These are phyloP conservation scores for Coemansia sp. DNA, from an alignment of 192 early-diverging fungal genomes.

Conservation along the genomic window DNA sequence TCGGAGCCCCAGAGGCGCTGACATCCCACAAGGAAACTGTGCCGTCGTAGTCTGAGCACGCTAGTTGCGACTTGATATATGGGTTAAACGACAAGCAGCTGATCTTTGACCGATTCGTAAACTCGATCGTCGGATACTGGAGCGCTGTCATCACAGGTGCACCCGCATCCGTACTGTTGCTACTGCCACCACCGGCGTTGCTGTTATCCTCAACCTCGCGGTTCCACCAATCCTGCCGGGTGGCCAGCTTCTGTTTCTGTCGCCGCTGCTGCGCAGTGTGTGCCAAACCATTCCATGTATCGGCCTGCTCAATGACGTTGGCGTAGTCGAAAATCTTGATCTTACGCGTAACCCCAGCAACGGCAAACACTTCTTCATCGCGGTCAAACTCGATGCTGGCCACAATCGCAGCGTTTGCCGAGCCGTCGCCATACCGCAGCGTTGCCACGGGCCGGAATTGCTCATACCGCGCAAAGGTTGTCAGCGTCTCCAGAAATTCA, in stretches of 20 bases:
- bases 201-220: conserved; percentile 25
- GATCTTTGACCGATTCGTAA: conserved; percentile 81
- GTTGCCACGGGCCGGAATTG: conserved; percentile 72
- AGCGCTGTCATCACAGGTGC: conserved; percentile 38
- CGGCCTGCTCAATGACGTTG: conserved; percentile 50
- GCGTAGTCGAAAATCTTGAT: conserved; percentile 92
- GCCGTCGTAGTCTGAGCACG: conserved; percentile 90
- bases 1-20: conserved; percentile 57
- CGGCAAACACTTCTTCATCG: conserved; percentile 92
- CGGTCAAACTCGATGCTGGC: conserved; percentile 92
- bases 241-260: conserved; percentile 7
- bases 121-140: conserved; percentile 80
- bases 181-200: conserved; percentile 12
- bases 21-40: conserved; percentile 88
- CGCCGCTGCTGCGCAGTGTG: conserved; percentile 21
- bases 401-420: conserved; percentile 73
- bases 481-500: conserved; percentile 60
- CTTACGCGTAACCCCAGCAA: conserved; percentile 86
- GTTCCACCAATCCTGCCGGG: conserved; percentile 50
- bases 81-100: conserved; percentile 92
- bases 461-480: conserved; percentile 66
- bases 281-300: conserved; percentile 38
- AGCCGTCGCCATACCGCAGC: conserved; percentile 77
- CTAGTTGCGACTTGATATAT: conserved; percentile 82
- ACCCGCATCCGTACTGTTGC: conserved; percentile 25